A percentile compares a stretch with the other conserved stretches of the same genome.
Conservation (phyloP, 768 basidiomycete species). For the Pisolithus albus region DNA sequence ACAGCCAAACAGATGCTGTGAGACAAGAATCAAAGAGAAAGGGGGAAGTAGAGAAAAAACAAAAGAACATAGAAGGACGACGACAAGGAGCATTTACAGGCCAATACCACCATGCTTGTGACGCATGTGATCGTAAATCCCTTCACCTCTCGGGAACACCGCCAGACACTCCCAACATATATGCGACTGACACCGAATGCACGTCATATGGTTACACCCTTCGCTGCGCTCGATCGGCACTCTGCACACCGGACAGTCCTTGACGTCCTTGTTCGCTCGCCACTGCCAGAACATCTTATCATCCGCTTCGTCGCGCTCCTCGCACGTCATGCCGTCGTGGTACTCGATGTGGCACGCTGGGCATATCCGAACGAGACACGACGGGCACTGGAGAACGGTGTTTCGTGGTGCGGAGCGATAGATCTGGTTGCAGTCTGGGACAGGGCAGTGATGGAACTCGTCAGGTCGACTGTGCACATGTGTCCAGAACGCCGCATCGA, state of each 20-base stretch:
- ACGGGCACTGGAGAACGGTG: slow-evolving; percentile 58
- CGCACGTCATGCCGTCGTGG: slow-evolving; percentile 66
- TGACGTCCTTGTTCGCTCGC: slow-evolving; percentile 57
- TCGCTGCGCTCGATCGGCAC: slow-evolving; percentile 63
- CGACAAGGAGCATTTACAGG: slow-evolving; percentile 4
- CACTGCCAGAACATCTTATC: slow-evolving; percentile 58
- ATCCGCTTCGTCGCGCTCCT: slow-evolving; percentile 45
- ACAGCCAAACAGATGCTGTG: not conserved
- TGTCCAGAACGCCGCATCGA: slow-evolving; percentile 53
- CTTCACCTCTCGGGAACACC: slow-evolving; percentile 60
- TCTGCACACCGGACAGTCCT: slow-evolving; percentile 68
- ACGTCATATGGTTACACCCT: slow-evolving; percentile 84
- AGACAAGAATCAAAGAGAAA: not conserved
- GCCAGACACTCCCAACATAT: slow-evolving; percentile 75
- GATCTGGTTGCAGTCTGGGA: slow-evolving; percentile 70
- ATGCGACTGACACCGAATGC: slow-evolving; percentile 65
- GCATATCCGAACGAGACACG: slow-evolving; percentile 66
- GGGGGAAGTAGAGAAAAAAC: too few species aligned
- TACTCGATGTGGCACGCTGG: slow-evolving; percentile 49
- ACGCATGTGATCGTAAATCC: slow-evolving; percentile 79
- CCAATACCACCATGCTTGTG: slow-evolving; percentile 60
- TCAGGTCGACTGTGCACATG: slow-evolving; percentile 52
- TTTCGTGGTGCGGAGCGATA: slow-evolving; percentile 52
- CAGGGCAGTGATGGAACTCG: slow-evolving; percentile 71
- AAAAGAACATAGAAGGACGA: slow-evolving; percentile 1